Evolutionary conservation across 2,329 filamentous ascomycete genomes (phyloP), one percentile per base, ranked within the genome.

Genomic region (Talaromyces sp.): DNA sequence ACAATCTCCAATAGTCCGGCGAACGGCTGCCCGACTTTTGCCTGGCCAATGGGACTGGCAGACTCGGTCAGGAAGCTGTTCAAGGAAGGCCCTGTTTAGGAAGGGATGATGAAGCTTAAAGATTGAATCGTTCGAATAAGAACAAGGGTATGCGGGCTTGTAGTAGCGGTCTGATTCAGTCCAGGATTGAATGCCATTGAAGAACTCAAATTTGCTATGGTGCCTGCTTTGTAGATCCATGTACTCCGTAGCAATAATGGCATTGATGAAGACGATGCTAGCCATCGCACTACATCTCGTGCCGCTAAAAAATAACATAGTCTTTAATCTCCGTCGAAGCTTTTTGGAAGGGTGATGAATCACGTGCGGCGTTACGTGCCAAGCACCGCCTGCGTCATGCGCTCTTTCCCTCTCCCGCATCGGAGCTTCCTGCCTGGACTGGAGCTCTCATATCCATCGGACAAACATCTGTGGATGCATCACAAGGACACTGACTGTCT

Each of bases 381-480:
- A 64, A 50, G 54, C 59, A 31, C 22, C n/a, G 24, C 39, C 50
- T 63, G 61, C 61, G 48, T 62, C 48, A 56, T 56, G 50, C 37
- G 60, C 45, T 52, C 37, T n/a, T 31, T 48, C n/a, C 54, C 27
- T 57, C 16, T 54, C 31, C 52, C 52, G 33, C n/a, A 56, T 56
- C 33, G 52, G n/a, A 56, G 52, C 52, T 39, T 37, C n/a, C 50
- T 54, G 50, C 50, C 50, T 52, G 8, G 48, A 57, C 50, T 52
- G 8, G 48, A 57, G 54, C 33, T 57, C 33, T 57, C 31, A 31
- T 39, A 52, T 52, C 54, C 19, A 58, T 35, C 56, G 41, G 16
- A 31, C 58, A n/a, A 60, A 39, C 16, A 14, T 24, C 14, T 39
- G 11, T 37, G 1, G 37, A 19, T 19, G 14, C 39, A 62, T 62